Conservation (phyloP, 2,329 filamentous ascomycete genomes). For the Westerdykella aurantiaca region DNA sequence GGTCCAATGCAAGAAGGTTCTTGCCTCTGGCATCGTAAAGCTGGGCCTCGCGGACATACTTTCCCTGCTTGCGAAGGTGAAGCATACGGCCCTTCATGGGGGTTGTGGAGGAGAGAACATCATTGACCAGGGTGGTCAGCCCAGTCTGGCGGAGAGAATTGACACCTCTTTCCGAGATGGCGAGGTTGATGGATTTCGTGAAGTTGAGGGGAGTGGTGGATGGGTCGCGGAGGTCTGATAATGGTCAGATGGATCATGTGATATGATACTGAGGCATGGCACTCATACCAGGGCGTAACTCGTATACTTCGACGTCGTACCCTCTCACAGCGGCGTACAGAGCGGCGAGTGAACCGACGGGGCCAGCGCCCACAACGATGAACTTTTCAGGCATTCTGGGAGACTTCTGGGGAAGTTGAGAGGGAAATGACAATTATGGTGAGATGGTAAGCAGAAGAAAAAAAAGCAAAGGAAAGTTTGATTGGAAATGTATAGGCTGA, state of each 20-base stretch:
- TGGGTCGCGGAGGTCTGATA: conserved; percentile 75
- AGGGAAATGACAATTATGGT: no score
- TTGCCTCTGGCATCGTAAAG: conserved; percentile 84
- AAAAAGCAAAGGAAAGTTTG: conserved; percentile 1
- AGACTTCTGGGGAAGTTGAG: neutral
- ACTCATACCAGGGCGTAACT: conserved; percentile 75
- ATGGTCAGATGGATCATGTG: neutral
- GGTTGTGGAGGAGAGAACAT: conserved; percentile 71
- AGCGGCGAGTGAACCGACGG: conserved; percentile 85
- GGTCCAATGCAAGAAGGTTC: conserved; percentile 81
- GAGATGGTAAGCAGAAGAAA: neutral
- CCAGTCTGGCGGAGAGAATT: conserved; percentile 73
- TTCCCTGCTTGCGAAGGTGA: conserved; percentile 63
- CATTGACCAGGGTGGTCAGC: conserved; percentile 61
- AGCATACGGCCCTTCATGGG: conserved; percentile 98
- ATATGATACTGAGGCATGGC: neutral
- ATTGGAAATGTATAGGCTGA: neutral
- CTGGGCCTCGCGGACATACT: conserved; percentile 72
- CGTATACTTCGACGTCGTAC: conserved; percentile 88
- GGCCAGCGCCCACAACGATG: conserved; percentile 84
- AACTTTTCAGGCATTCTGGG: conserved; percentile 54
- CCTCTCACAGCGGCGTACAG: conserved; percentile 87
- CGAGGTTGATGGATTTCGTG: conserved; percentile 97
- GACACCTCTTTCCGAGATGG: conserved; percentile 88
- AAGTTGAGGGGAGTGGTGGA: conserved; percentile 84